Evolutionary conservation across 192 early-diverging fungal genomes (phyloP), one percentile per base, ranked within the genome.

Genomic region (Backusella tuberculispora): DNA sequence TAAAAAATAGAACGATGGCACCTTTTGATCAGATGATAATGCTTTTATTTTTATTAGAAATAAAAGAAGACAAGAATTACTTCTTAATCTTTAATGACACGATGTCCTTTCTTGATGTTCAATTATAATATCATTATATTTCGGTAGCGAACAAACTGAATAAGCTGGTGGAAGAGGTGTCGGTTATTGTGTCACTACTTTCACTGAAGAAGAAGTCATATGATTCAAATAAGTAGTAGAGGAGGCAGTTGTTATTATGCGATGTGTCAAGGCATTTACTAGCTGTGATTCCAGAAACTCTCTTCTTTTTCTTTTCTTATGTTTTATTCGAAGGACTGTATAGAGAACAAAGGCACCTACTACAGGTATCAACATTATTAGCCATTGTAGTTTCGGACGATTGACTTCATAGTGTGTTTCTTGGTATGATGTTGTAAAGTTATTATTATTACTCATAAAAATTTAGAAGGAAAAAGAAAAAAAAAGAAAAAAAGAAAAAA

Each of bases 71-170:
- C 29, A 34, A 34, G 29, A 34, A 34, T 34, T 34, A 2, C 29
- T 0, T 34, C 2, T 34, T 34, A 2, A 34, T 34, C 29, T 34
- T 34, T 34, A 34, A 53, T 2, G 42, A 6, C 0, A 43, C 5
- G 5, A 10, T 24, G 19, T 1, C 50, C 50, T 17, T 3, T 53
- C 50, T 53, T 53, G 50, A 19, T 53, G n/a, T 53, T 53, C 50
- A 53, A 24, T 53, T 8, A 53, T 19, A 53, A 69, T 41, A 24
- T 69, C 67, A 4, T 69, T 42, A 46, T 69, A 69, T 45, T 69
- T 69, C 12, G 67, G 67, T 34, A 21, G 67, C 8, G 67, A 69
- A 13, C 41, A 69, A 6, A 45, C 21, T 13, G 67, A 69, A 69
- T 69, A 69, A 45, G 26, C 67, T 14, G 67, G 67, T 4, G 67